Conservation (phyloP, 495 filamentous ascomycete genomes). For the Venustampulla echinocandica region DNA sequence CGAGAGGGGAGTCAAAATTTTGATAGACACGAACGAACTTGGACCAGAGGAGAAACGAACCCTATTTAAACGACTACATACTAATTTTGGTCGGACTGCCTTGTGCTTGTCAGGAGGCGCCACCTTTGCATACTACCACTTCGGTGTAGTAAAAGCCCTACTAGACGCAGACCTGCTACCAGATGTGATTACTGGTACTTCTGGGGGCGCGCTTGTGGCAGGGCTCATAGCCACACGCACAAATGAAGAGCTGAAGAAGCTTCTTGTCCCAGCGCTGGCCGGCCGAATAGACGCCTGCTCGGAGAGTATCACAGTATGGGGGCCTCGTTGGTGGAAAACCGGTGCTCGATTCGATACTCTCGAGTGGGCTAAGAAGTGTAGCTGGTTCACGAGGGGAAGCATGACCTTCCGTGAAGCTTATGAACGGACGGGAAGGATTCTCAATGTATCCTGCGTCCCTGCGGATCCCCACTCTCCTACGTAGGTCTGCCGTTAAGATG, state of each 20-base stretch:
- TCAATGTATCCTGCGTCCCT: constrained; percentile 96
- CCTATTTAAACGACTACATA: constrained; percentile 81
- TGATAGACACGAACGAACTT: constrained; percentile 57
- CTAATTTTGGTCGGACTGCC: constrained; percentile 88
- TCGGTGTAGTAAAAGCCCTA: constrained; percentile 84
- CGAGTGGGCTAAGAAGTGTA: constrained; percentile 78
- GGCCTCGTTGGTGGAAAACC: constrained; percentile 78
- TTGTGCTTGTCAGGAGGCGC: constrained; percentile 92
- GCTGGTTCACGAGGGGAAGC: constrained; percentile 82
- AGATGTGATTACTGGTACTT: constrained; percentile 91
- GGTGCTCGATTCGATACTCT: constrained; percentile 90
- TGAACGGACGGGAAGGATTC: constrained; percentile 82
- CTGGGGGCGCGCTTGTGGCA: constrained; percentile 86
- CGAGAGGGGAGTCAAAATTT: constrained; percentile 52
- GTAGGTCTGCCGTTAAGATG: constrained; percentile 1
- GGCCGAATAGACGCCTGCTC: constrained; percentile 77
- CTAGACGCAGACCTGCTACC: constrained; percentile 81
- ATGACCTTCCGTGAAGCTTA: constrained; percentile 95
- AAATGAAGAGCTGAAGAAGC: constrained; percentile 74
- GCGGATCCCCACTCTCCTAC: constrained; percentile 90
- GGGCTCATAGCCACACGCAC: constrained; percentile 83
- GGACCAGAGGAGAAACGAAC: constrained; percentile 63
- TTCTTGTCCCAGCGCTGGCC: constrained; percentile 80
- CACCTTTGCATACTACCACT: constrained; percentile 93
- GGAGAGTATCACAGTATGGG: constrained; percentile 68